Conservation (phyloP, 306 rosid genomes). For the Casuarina cunninghamiana region DNA sequence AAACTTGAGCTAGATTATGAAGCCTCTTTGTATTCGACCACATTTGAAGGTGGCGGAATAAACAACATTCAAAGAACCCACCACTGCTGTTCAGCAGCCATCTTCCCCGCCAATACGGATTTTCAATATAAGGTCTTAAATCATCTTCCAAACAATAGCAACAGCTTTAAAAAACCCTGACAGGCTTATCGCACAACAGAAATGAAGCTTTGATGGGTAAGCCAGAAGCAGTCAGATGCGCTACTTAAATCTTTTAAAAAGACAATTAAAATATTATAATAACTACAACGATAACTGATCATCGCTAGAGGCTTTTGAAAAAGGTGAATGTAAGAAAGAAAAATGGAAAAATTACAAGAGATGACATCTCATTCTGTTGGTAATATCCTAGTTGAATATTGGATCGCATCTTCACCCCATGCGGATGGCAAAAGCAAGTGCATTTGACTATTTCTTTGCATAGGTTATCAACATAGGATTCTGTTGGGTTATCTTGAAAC, state of each 20-base stretch:
- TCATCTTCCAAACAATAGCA: not conserved
- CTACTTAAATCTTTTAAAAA: not conserved
- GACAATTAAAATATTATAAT: not conserved
- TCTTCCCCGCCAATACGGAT: not conserved
- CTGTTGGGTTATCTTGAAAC: conserved; percentile 91
- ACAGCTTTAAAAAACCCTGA: not conserved
- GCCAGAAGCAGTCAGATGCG: not conserved
- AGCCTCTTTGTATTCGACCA: no score
- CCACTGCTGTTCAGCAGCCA: not conserved
- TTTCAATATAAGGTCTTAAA: not conserved
- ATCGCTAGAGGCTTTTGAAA: not conserved
- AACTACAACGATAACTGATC: not conserved
- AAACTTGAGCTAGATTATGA: no score
- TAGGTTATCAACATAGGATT: conserved; percentile 93
- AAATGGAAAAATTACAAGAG: not conserved
- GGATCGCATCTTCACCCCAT: not conserved
- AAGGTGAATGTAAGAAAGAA: not conserved
- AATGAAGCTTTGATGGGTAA: not conserved
- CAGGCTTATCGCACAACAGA: not conserved
- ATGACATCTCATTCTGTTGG: not conserved
- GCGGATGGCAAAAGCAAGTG: conserved; percentile 18
- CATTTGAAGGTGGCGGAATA: not conserved
- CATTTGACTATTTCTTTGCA: conserved; percentile 70
- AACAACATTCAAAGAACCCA: not conserved
- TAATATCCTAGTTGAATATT: conserved; percentile 13